Evolutionary conservation across 441 rosid species (phyloP).

Genomic region (Capsella rubella): DNA sequence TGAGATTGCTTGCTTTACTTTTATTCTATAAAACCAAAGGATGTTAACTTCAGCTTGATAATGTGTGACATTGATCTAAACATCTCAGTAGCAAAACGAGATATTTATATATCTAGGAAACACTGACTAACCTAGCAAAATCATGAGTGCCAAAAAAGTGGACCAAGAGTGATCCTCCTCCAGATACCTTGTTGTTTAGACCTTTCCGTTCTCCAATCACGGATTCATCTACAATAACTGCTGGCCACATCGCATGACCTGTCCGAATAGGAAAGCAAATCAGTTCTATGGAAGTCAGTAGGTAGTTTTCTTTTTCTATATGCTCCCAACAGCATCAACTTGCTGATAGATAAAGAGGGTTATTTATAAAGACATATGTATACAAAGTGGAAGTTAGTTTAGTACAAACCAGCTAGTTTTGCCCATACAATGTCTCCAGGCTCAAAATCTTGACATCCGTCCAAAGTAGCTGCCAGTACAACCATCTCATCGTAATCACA

Average conservation of each 20-base stretch:
- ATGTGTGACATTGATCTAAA: conserved; percentile 2
- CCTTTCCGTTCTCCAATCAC: conserved; percentile 64
- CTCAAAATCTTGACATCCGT: conserved; percentile 80
- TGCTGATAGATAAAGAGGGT: conserved; percentile 1
- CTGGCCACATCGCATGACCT: conserved; percentile 99
- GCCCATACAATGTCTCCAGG: conserved; percentile 98
- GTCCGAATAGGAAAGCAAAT: conserved; percentile 52
- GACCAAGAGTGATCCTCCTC: conserved; percentile 72
- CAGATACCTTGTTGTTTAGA: conserved; percentile 56
- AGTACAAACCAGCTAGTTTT: conserved; percentile 79
- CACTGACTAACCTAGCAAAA: conserved; percentile 84
- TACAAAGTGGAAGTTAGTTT: not conserved
- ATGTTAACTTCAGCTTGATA: conserved; percentile 37
- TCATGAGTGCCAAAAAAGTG: conserved; percentile 99
- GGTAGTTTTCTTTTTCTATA: conserved; percentile 23
- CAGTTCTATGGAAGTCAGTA: conserved; percentile 37
- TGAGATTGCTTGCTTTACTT: conserved; percentile 81
- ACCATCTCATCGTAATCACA: conserved; percentile 86
- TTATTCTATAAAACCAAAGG: conserved; percentile 67
- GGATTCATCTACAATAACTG: conserved; percentile 87
- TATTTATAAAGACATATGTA: not conserved
- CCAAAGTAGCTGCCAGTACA: conserved; percentile 83
- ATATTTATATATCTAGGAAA: conserved; percentile 28
- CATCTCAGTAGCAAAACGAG: conserved; percentile 25
- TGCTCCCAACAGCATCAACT: conserved; percentile 22